phyloP scores from a whole-genome alignment of 2,329 filamentous ascomycete genomes.

The Sporothrix inflata region DNA sequence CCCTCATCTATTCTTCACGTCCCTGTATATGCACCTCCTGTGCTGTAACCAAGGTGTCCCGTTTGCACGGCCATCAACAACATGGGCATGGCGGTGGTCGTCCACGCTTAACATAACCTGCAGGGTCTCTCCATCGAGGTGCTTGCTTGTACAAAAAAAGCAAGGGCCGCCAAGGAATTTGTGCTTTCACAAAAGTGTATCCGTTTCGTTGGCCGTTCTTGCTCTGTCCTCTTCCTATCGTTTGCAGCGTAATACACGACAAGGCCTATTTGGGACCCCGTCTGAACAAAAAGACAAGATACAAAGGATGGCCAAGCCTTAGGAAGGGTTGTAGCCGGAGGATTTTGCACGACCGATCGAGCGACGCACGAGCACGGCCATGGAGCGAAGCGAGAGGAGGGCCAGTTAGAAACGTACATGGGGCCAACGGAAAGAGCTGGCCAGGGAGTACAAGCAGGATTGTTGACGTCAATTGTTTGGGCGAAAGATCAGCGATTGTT shows the following conservation, averaged over 20 bases:
- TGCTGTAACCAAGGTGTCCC: background rate
- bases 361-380: background rate
- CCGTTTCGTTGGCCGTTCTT: background rate
- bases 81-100: constrained; percentile 1
- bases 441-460: background rate
- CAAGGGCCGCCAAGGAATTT: background rate
- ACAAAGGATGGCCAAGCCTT: background rate
- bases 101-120: background rate
- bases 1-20: background rate
- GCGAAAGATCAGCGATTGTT: background rate
- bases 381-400: background rate
- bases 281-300: background rate
- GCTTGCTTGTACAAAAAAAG: background rate
- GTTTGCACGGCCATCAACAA: background rate
- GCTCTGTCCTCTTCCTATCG: background rate
- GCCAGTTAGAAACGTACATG: background rate
- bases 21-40: constrained; percentile 7
- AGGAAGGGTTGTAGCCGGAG: background rate
- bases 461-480: background rate
- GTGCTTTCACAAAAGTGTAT: background rate
- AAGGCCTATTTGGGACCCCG: background rate
- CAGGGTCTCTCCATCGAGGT: background rate
- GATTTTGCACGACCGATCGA: background rate
- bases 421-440: background rate
- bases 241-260: background rate